Evolutionary conservation across 1,284 basidiomycete species (phyloP).

Genomic region (Lentinus polychrous): DNA sequence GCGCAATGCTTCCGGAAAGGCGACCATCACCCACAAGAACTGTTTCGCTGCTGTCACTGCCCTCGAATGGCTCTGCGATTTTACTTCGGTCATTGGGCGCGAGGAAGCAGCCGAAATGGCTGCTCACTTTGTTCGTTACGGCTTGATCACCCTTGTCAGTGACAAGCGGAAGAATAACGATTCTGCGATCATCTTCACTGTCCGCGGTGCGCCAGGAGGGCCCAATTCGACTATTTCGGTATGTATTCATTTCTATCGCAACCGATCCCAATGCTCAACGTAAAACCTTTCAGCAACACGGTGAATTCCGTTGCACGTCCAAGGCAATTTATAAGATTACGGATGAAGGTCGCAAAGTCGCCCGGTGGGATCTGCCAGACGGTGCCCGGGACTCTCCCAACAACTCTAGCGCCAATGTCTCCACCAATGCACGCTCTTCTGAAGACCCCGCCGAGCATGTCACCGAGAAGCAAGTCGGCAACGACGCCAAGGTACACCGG

Average conservation of each 20-base stretch:
- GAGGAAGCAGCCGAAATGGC: slow-evolving; percentile 98
- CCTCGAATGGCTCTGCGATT: slow-evolving; percentile 97
- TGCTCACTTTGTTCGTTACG: slow-evolving; percentile 95
- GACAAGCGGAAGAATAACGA: slow-evolving; percentile 87
- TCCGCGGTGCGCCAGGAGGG: slow-evolving; percentile 71
- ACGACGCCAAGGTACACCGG: slow-evolving; percentile 66
- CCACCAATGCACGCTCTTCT: slow-evolving; percentile 32
- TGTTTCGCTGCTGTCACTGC: slow-evolving; percentile 85
- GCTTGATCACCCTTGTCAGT: slow-evolving; percentile 81
- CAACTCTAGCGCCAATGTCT: slow-evolving; percentile 57
- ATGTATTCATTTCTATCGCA: slow-evolving; percentile 24
- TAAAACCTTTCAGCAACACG: slow-evolving; percentile 59
- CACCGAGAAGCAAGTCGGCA: slow-evolving; percentile 23
- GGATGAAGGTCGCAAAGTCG: slow-evolving; percentile 80
- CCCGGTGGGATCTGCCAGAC: slow-evolving; percentile 67
- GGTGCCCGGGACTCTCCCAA: slow-evolving; percentile 48
- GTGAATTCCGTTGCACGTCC: slow-evolving; percentile 92
- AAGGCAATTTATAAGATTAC: slow-evolving; percentile 94
- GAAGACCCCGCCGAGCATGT: slow-evolving; percentile 36
- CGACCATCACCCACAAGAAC: slow-evolving; percentile 52
- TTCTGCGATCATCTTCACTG: slow-evolving; percentile 83
- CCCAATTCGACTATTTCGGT: slow-evolving; percentile 70
- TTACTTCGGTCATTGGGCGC: slow-evolving; percentile 90
- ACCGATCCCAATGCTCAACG: too few relatives aligned
- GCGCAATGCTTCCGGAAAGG: slow-evolving; percentile 45